Conservation (phyloP, 345 rosid species). For the Odontarrhena argentea region DNA sequence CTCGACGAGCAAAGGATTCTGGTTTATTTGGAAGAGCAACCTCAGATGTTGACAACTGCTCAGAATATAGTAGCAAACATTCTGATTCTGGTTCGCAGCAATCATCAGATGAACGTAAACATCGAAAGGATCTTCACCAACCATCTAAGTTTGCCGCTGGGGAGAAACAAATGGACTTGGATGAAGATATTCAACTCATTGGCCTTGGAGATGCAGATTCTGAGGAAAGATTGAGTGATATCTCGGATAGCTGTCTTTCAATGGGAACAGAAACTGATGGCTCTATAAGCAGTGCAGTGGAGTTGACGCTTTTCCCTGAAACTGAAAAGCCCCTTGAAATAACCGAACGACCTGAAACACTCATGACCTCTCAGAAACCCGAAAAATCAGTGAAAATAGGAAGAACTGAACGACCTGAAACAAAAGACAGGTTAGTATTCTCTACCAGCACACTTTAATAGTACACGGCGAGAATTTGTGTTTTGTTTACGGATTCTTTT, state of each 20-base stretch:
- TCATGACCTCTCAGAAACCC: constrained; percentile 39
- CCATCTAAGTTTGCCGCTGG: constrained; percentile 48
- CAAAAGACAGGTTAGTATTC: constrained; percentile 57
- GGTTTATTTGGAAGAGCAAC: constrained; percentile 47
- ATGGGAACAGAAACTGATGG: constrained; percentile 95
- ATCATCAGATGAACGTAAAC: constrained; percentile 53
- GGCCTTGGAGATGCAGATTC: constrained; percentile 74
- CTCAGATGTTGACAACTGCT: constrained; percentile 67
- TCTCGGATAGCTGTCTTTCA: constrained; percentile 86
- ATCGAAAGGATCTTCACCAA: constrained; percentile 40
- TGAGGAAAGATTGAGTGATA: constrained; percentile 90
- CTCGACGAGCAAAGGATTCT: constrained; percentile 46
- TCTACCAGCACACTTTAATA: neutral
- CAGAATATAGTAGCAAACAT: constrained; percentile 63
- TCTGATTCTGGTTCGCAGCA: constrained; percentile 74
- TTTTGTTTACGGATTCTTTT: constrained; percentile 5
- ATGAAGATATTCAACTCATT: constrained; percentile 71
- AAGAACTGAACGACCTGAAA: constrained; percentile 45
- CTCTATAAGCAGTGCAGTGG: constrained; percentile 67
- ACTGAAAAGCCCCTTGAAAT: constrained; percentile 41
- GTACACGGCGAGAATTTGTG: neutral
- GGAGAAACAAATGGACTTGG: constrained; percentile 42
- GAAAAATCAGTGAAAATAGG: constrained; percentile 47
- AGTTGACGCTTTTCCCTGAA: constrained; percentile 80
- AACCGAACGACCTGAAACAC: constrained; percentile 29